Percentiles rank a stretch among this genome's conserved stretches.
Conservation (phyloP, 495 filamentous ascomycete genomes). For the Penicillium psychrofluorescens region DNA sequence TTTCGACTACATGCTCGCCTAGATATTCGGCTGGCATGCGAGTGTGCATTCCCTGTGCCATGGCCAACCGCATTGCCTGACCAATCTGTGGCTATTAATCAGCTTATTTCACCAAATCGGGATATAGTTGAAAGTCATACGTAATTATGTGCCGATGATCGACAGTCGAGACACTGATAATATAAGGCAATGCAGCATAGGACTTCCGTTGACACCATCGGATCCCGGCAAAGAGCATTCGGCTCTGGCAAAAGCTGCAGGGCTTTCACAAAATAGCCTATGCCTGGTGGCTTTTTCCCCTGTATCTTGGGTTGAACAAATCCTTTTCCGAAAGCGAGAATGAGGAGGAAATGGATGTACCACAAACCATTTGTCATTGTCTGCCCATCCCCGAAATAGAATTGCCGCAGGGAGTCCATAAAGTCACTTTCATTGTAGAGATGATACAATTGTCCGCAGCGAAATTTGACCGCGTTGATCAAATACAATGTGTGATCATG, state of each 20-base stretch:
- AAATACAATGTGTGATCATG: conserved; percentile 35
- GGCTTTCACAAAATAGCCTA: conserved; percentile 32
- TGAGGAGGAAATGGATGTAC: conserved; percentile 39
- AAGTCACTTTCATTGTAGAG: conserved; percentile 37
- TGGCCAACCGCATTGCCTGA: conserved; percentile 35
- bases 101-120: not conserved
- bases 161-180: conserved; percentile 31
- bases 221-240: conserved; percentile 24
- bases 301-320: conserved; percentile 29
- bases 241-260: conserved; percentile 32
- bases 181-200: conserved; percentile 37
- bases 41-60: conserved; percentile 37
- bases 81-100: conserved; percentile 25
- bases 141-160: conserved; percentile 29
- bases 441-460: conserved; percentile 36
- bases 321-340: conserved; percentile 38
- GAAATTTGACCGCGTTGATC: conserved; percentile 38
- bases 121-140: conserved; percentile 10
- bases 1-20: conserved; percentile 23
- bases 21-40: conserved; percentile 31
- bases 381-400: conserved; percentile 22
- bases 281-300: conserved; percentile 24
- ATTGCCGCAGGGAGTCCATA: conserved; percentile 28
- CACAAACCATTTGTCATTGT: conserved; percentile 21
- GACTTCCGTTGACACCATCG: conserved; percentile 32